phyloP scores from a whole-genome alignment of 73 alveolate genomes.

The Strombidium stylifer region DNA sequence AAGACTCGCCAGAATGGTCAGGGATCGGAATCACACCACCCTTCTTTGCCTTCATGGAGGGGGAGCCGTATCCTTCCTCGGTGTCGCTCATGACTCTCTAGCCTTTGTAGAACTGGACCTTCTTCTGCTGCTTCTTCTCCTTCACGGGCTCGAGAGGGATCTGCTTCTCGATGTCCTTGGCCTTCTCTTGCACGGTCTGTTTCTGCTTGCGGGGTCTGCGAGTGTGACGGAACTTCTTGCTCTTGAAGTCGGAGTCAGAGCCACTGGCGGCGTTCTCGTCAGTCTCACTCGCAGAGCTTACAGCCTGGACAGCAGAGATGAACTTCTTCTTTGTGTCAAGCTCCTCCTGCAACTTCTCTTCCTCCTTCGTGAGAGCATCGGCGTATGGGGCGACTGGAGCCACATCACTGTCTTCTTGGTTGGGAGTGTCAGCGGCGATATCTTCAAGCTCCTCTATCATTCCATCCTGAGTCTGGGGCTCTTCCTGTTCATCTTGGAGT shows the following conservation, averaged over 20 bases:
- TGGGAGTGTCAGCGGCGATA: not conserved
- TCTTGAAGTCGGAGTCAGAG: not conserved
- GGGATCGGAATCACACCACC: not conserved
- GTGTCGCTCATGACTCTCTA: not conserved
- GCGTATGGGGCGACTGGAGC: constrained; percentile 29
- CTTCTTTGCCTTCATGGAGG: not conserved
- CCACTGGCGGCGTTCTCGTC: constrained; percentile 8
- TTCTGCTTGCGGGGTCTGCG: not conserved
- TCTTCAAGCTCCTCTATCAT: not conserved
- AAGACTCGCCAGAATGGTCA: not conserved
- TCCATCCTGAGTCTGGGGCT: constrained; percentile 1
- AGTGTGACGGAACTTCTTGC: not conserved
- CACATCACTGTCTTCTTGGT: constrained; percentile 43
- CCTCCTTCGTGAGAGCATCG: constrained; percentile 27
- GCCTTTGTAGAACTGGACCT: constrained; percentile 1
- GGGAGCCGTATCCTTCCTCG: not conserved
- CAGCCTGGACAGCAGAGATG: not conserved
- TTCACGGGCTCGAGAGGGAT: not conserved
- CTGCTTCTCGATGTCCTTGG: not conserved
- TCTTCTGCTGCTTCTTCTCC: not conserved
- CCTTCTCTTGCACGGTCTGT: not conserved
- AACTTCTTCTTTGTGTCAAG: not conserved
- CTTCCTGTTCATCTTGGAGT: not conserved
- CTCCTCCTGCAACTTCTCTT: not conserved
- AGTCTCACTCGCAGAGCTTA: constrained; percentile 7